Percentiles rank a stretch among this genome's conserved stretches.
Conservation (phyloP, 2,329 filamentous ascomycete genomes). For the Fusarium sp. region DNA sequence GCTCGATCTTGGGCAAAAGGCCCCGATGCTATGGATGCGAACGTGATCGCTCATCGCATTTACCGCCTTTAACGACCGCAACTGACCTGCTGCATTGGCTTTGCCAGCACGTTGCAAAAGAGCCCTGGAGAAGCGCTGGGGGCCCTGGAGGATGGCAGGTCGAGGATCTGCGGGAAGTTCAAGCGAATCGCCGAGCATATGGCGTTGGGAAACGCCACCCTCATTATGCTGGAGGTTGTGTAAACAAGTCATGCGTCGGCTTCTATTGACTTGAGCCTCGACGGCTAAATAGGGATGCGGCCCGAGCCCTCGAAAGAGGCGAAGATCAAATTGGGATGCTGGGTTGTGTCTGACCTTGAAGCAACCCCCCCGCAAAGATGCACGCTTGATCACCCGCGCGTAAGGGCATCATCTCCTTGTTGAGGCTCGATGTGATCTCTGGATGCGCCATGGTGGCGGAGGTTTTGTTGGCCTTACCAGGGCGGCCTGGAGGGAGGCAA, state of each 20-base stretch:
- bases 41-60: background rate
- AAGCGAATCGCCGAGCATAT: conserved; percentile 14
- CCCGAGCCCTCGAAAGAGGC: conserved; percentile 30
- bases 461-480: conserved; percentile 28
- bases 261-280: conserved; percentile 26
- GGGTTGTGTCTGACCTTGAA: conserved; percentile 20
- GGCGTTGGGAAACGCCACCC: conserved; percentile 10
- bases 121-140: background rate
- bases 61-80: conserved; percentile 1
- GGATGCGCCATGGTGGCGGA: conserved; percentile 32
- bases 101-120: conserved; percentile 7
- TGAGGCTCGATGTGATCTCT: conserved; percentile 35
- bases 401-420: conserved; percentile 13
- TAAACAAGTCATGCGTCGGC: conserved; percentile 34
- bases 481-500: conserved; percentile 30
- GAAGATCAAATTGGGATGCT: conserved; percentile 36
- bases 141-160: background rate
- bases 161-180: conserved; percentile 12
- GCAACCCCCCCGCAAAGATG: conserved; percentile 24
- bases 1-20: conserved; percentile 3
- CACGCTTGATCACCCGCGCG: conserved; percentile 23
- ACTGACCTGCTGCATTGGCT: conserved; percentile 5
- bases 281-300: conserved; percentile 41
- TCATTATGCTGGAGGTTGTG: conserved; percentile 32
- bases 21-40: background rate